phyloP scores from a whole-genome alignment of 2,329 filamentous ascomycete genomes.

The Microdochium bolleyi region DNA sequence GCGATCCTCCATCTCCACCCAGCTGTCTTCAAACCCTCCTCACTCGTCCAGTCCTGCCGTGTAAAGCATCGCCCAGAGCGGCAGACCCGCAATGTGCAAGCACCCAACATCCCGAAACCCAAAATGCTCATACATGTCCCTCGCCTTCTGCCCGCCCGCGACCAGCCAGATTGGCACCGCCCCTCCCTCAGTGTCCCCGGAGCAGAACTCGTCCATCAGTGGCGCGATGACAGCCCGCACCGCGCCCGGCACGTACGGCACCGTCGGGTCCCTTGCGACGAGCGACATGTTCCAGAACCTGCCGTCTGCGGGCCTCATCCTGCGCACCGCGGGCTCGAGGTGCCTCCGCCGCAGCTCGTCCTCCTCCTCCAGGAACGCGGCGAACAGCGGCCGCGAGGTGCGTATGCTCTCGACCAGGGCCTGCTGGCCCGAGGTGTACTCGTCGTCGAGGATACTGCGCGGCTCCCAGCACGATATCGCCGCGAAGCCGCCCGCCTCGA shows the following conservation, averaged over 20 bases:
- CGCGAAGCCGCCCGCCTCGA: conserved; percentile 9
- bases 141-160: conserved; percentile 6
- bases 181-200: background rate
- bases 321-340: conserved; percentile 6
- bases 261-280: conserved; percentile 9
- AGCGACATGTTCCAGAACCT: conserved; percentile 11
- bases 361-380: background rate
- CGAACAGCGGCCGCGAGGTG: conserved; percentile 1
- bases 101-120: conserved; percentile 8
- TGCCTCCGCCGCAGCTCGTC: background rate
- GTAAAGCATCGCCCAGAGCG: conserved; percentile 11
- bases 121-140: conserved; percentile 9
- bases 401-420: background rate
- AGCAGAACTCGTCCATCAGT: conserved; percentile 6
- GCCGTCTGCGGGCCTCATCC: conserved; percentile 5
- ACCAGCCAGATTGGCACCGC: conserved; percentile 10
- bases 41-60: conserved; percentile 6
- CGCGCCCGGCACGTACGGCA: conserved; percentile 8
- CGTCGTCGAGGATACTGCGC: background rate
- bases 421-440: background rate
- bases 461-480: conserved; percentile 10
- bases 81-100: conserved; percentile 4
- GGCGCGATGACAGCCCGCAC: conserved; percentile 10
- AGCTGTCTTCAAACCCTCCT: no score
- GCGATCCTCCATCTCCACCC: no score